Conservation (phyloP, 768 basidiomycete species). For the Pleurotus salmoneostramineus region DNA sequence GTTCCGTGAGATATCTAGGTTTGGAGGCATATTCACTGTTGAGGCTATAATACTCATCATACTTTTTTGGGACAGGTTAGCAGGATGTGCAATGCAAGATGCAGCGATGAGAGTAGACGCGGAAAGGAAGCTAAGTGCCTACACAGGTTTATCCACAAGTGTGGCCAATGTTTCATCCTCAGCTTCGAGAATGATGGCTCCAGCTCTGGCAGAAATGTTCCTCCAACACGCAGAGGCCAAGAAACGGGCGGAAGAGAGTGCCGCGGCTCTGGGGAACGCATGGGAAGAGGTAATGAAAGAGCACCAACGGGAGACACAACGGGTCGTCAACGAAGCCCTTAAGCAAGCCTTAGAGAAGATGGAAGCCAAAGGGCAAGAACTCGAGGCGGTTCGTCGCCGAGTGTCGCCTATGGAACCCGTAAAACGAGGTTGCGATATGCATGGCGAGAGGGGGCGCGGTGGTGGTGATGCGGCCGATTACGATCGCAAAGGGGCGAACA, state of each 20-base stretch:
- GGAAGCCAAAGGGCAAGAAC: conserved; percentile 23
- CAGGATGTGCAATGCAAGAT: conserved; percentile 40
- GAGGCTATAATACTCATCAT: background rate
- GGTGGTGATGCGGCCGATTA: background rate
- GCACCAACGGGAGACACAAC: conserved; percentile 36
- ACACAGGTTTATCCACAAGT: conserved; percentile 43
- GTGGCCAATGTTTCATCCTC: conserved; percentile 40
- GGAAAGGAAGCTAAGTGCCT: conserved; percentile 44
- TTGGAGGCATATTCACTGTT: background rate
- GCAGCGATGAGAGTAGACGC: conserved; percentile 37
- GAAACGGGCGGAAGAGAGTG: conserved; percentile 33
- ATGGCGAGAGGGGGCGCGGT: background rate
- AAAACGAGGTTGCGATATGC: too few relatives aligned
- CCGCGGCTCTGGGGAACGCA: conserved; percentile 34
- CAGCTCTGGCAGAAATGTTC: conserved; percentile 42
- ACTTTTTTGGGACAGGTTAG: conserved; percentile 28
- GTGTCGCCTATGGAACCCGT: background rate
- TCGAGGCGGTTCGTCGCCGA: conserved; percentile 8
- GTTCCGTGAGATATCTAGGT: conserved; percentile 3
- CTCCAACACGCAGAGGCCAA: conserved; percentile 38
- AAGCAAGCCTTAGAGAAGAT: conserved; percentile 28
- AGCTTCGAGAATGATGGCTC: conserved; percentile 37
- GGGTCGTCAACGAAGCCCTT: conserved; percentile 28
- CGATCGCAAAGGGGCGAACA: background rate
- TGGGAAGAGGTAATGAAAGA: conserved; percentile 45